Percentiles rank a stretch among this genome's conserved stretches.
Evolutionary conservation across 257 asterid species (phyloP).

Genomic region (Craterostigma plantagineum): DNA sequence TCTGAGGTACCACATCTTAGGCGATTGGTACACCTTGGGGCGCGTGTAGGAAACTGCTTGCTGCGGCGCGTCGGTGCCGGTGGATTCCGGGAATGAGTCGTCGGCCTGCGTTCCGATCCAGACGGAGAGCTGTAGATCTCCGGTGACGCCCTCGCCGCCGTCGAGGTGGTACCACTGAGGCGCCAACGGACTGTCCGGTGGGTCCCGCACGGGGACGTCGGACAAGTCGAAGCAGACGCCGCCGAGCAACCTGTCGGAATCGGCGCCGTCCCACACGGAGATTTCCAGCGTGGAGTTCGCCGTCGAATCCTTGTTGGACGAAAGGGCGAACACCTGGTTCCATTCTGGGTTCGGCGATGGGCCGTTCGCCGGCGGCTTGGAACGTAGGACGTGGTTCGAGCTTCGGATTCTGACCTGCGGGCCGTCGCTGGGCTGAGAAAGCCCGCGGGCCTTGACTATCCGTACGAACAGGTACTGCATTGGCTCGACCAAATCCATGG

Average conservation of each 20-base stretch:
- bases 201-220: conserved; percentile 92
- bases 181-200: conserved; percentile 90
- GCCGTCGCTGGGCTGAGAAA: conserved; percentile 25
- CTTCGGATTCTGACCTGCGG: conserved; percentile 49
- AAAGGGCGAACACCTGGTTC: conserved; percentile 62
- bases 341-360: conserved; percentile 48
- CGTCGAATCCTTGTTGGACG: conserved; percentile 37
- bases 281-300: conserved; percentile 73
- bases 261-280: conserved; percentile 61
- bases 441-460: conserved; percentile 65
- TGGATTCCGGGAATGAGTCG: conserved; percentile 82
- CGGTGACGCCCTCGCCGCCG: conserved; percentile 58
- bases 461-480: conserved; percentile 66
- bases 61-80: conserved; percentile 62
- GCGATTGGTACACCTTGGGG: conserved; percentile 86
- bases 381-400: conserved; percentile 20
- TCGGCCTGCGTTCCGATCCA: conserved; percentile 99
- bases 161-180: conserved; percentile 97
- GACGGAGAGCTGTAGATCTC: conserved; percentile 74
- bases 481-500: conserved; percentile 73
- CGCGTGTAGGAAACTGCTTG: conserved; percentile 67
- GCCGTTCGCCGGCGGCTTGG: conserved; percentile 49
- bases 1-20: conserved; percentile 82
- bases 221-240: conserved; percentile 86
- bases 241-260: conserved; percentile 54